Evolutionary conservation across 176 grass and related monocot species (phyloP).

Genomic region (Metroxylon sagu): DNA sequence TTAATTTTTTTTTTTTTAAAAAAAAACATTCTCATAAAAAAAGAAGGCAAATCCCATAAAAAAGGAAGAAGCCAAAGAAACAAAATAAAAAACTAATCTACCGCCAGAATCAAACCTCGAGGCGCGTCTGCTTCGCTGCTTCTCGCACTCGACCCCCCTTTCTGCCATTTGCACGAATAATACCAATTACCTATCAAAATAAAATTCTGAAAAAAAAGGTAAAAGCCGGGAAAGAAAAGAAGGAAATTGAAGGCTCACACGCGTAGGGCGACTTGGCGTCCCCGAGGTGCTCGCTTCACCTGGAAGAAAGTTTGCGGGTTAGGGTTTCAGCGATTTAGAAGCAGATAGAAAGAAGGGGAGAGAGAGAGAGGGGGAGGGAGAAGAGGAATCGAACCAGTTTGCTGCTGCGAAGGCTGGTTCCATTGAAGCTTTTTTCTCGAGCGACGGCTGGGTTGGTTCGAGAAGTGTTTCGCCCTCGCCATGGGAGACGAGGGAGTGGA

Average conservation of each 20-base stretch:
- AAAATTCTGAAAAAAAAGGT: neutral
- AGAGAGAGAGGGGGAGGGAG: neutral
- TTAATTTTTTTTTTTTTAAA: neutral
- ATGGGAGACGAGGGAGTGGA: neutral
- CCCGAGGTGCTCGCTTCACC: neutral
- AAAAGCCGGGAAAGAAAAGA: neutral
- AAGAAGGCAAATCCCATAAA: neutral
- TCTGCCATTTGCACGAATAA: too few relatives aligned
- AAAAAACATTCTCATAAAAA: neutral
- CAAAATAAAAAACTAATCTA: too few relatives aligned
- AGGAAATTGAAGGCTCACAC: neutral
- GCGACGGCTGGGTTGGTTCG: neutral
- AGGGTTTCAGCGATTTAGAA: neutral
- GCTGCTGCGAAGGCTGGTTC: neutral
- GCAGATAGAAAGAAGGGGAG: neutral
- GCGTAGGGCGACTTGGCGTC: neutral
- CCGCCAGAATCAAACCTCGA: too few relatives aligned
- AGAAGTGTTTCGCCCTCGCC: conserved; percentile 33
- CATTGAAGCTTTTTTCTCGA: conserved; percentile 9
- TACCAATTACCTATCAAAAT: too few relatives aligned
- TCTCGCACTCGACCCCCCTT: too few relatives aligned
- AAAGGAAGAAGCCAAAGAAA: neutral
- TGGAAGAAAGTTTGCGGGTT: neutral
- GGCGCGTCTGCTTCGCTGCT: too few relatives aligned
- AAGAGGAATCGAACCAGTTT: neutral